A percentile compares a stretch with the other conserved stretches of the same genome.
phyloP scores from a whole-genome alignment of 148 eudicot genomes.

The Cornus suecica region DNA sequence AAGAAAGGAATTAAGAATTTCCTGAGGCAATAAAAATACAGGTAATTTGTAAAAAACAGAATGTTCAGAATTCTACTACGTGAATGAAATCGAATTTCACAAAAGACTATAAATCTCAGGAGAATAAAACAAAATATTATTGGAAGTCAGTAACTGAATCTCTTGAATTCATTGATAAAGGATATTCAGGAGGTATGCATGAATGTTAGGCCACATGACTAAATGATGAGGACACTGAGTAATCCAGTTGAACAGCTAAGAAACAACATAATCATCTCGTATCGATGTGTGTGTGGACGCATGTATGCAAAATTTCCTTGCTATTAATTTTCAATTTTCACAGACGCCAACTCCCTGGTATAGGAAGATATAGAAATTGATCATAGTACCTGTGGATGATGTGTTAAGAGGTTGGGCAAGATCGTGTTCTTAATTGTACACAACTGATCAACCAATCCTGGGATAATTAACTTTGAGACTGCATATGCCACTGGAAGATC shows the following conservation, averaged over 20 bases:
- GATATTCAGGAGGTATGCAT: not conserved
- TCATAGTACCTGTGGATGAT: conserved; percentile 57
- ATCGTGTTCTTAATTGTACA: conserved; percentile 51
- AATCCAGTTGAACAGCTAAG: too few relatives aligned
- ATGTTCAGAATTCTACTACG: not conserved
- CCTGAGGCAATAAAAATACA: not conserved
- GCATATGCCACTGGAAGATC: conserved; percentile 57
- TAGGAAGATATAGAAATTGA: not conserved
- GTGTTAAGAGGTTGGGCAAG: conserved; percentile 42
- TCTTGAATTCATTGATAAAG: not conserved
- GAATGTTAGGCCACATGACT: too few relatives aligned
- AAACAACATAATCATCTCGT: too few relatives aligned
- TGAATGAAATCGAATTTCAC: not conserved
- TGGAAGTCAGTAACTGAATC: not conserved
- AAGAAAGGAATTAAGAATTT: not conserved
- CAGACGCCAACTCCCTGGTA: not conserved
- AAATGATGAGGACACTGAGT: too few relatives aligned
- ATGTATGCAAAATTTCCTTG: not conserved
- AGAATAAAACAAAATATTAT: not conserved
- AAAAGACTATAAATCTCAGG: not conserved
- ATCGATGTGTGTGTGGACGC: not conserved
- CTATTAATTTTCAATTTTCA: not conserved
- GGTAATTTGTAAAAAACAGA: not conserved
- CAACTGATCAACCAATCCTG: conserved; percentile 78
- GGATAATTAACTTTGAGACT: conserved; percentile 70